A percentile compares a stretch with the other conserved stretches of the same genome.
phyloP scores from a whole-genome alignment of 164 flowering plant genomes.

The Dillenia suffruticosa region DNA sequence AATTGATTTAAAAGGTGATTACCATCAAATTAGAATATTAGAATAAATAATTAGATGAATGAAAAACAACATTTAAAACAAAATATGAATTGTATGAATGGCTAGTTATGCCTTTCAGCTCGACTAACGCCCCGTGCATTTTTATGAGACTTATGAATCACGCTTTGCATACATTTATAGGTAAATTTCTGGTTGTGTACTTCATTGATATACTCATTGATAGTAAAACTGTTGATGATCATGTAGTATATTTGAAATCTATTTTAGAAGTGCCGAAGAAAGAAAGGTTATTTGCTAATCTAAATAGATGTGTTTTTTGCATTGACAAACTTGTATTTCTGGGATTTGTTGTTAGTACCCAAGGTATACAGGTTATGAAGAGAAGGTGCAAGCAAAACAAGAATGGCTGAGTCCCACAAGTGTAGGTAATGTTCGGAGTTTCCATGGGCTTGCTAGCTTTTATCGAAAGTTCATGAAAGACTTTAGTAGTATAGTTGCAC shows the following conservation, averaged over 20 bases:
- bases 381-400: no score
- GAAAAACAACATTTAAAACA: neutral
- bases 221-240: neutral
- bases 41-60: neutral
- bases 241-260: neutral
- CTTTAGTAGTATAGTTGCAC: neutral
- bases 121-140: neutral
- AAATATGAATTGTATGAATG: neutral
- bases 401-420: no score
- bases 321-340: neutral
- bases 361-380: slow-evolving; percentile 1
- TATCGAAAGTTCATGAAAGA: no score
- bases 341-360: neutral
- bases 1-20: no score
- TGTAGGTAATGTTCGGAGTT: no score
- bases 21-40: no score
- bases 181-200: neutral
- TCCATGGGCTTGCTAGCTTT: no score
- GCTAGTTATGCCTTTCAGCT: neutral
- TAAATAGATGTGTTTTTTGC: neutral
- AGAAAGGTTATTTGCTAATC: neutral
- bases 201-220: neutral
- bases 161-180: neutral
- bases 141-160: neutral
- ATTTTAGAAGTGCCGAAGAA: neutral